Evolutionary conservation across 306 rosid genomes (phyloP).

Genomic region (Malus sylvestris): DNA sequence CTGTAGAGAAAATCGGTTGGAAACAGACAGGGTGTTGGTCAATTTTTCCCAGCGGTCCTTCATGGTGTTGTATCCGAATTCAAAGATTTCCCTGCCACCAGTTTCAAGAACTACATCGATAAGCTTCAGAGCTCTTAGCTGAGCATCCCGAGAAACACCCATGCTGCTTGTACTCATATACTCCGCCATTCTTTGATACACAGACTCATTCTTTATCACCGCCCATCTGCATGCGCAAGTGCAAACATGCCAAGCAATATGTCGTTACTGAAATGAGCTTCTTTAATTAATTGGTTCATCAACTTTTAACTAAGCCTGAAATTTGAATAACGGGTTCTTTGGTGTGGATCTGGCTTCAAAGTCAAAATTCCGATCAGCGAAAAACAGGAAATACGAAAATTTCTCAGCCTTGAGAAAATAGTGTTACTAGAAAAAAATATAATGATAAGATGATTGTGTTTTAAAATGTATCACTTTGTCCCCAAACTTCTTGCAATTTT

Average conservation of each 20-base stretch:
- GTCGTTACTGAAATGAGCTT: not conserved
- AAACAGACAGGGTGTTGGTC: constrained; percentile 13
- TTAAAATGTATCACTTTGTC: too few species aligned
- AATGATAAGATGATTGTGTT: too few species aligned
- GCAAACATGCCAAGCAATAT: not conserved
- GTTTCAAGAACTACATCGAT: constrained; percentile 23
- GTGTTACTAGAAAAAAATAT: not conserved
- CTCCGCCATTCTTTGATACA: constrained; percentile 32
- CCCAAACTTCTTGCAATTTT: too few species aligned
- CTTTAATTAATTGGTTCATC: not conserved
- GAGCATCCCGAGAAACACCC: constrained; percentile 47
- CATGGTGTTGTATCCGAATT: constrained; percentile 34
- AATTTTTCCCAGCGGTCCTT: constrained; percentile 32
- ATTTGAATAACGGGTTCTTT: not conserved
- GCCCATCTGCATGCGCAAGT: constrained; percentile 38
- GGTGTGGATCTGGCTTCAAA: too few species aligned
- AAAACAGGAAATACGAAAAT: not conserved
- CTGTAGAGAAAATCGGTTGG: constrained; percentile 48
- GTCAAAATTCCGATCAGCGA: not conserved
- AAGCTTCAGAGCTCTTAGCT: constrained; percentile 39
- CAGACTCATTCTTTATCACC: constrained; percentile 34
- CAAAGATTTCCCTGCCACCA: constrained; percentile 25
- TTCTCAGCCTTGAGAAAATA: not conserved
- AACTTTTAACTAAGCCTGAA: not conserved
- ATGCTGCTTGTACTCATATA: not conserved